Percentiles rank a stretch among this genome's conserved stretches.
phyloP scores from a whole-genome alignment of 2,329 filamentous ascomycete genomes.

The Penicillium sp. region DNA sequence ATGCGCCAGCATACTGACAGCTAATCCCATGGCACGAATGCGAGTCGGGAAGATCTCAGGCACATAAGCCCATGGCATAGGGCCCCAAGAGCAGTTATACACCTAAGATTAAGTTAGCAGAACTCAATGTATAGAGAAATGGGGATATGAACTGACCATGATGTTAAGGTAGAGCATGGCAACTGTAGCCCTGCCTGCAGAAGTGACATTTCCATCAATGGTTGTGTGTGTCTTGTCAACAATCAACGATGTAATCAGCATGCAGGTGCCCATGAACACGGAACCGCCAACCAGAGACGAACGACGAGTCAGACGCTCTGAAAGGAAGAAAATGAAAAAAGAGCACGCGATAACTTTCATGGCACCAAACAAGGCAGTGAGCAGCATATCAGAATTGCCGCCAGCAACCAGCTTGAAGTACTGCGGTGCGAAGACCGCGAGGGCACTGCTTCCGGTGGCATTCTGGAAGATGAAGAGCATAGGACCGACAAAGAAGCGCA shows the following conservation, averaged over 20 bases:
- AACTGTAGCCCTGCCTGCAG: slow-evolving; percentile 51
- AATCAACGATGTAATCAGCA: slow-evolving; percentile 47
- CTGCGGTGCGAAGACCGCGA: slow-evolving; percentile 53
- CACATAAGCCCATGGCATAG: slow-evolving; percentile 26
- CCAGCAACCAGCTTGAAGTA: slow-evolving; percentile 52
- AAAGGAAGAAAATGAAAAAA: slow-evolving; percentile 50
- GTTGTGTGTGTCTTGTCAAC: slow-evolving; percentile 42
- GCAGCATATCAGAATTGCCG: slow-evolving; percentile 39
- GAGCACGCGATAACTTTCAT: slow-evolving; percentile 51
- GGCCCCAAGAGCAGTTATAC: slow-evolving; percentile 35
- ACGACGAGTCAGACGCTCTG: slow-evolving; percentile 50
- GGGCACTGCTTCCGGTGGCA: slow-evolving; percentile 51
- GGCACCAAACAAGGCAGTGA: slow-evolving; percentile 52
- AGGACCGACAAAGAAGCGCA: slow-evolving; percentile 42
- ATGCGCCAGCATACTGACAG: slow-evolving; percentile 31
- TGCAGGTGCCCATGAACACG: slow-evolving; percentile 39
- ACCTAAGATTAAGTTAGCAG: slow-evolving; percentile 8
- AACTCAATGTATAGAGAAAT: too few species aligned
- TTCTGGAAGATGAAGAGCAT: slow-evolving; percentile 50
- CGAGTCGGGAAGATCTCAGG: slow-evolving; percentile 27
- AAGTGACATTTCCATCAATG: slow-evolving; percentile 42
- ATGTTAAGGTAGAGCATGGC: slow-evolving; percentile 55
- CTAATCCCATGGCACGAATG: slow-evolving; percentile 31
- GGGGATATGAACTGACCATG: slow-evolving; percentile 29
- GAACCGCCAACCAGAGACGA: slow-evolving; percentile 49